Evolutionary conservation across 2,329 filamentous ascomycete genomes (phyloP).

Genomic region (Aspergillus carbonarius): DNA sequence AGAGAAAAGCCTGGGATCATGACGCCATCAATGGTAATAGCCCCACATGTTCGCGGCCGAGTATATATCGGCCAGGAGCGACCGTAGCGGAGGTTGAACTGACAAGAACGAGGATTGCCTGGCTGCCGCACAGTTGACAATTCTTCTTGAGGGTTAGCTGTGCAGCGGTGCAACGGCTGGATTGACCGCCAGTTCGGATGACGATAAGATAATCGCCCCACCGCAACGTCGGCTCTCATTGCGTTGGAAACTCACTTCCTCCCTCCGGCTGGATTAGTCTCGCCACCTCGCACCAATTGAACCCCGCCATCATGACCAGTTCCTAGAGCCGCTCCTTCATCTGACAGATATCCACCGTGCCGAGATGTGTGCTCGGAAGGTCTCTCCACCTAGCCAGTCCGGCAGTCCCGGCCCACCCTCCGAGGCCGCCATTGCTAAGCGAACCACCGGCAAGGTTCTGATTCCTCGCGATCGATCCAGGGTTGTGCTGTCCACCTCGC

Average conservation of each 20-base stretch:
- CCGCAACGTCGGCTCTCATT: background rate
- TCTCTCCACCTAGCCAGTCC: background rate
- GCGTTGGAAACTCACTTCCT: background rate
- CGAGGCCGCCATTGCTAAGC: background rate
- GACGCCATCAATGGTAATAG: too few species aligned
- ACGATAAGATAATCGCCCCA: background rate
- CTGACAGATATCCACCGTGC: background rate
- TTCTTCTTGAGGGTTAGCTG: too few species aligned
- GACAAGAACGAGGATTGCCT: too few species aligned
- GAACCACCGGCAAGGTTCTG: slow-evolving; percentile 2
- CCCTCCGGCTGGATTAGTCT: background rate
- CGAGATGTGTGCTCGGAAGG: background rate
- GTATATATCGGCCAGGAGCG: too few species aligned
- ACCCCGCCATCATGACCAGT: background rate
- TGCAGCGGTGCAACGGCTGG: too few species aligned
- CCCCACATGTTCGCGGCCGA: too few species aligned
- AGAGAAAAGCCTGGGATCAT: too few species aligned
- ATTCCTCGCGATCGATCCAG: slow-evolving; percentile 4
- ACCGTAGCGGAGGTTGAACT: too few species aligned
- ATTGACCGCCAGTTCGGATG: background rate
- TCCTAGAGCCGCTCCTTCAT: background rate
- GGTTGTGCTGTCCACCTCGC: background rate
- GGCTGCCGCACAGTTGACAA: too few species aligned
- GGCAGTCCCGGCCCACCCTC: background rate
- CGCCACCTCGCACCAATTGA: background rate